Evolutionary conservation across 169 alveolate species (phyloP), one percentile per base, ranked within the genome.

Genomic region (Cryptosporidium sp.): DNA sequence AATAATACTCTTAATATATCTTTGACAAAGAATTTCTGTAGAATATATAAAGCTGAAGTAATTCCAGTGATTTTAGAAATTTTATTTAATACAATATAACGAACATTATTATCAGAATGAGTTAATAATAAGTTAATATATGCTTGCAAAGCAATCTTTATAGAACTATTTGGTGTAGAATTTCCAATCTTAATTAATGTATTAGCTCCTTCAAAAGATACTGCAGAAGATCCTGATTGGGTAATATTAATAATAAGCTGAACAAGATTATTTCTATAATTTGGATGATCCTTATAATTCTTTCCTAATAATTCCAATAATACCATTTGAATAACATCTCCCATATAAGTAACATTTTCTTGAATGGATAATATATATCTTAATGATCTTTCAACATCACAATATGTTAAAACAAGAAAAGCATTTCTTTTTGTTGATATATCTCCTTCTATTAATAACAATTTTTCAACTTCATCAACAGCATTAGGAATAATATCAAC

Each of bases 391-490:
- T 94, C 95, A 70, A 93, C 94, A 65, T 94, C 94, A 60, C 97
- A 93, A 69, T 95, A 95, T 68, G 94, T 95, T 58, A 95, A 85
- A 14, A 97, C 87, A 65, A 95, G 92, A 85, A 96, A 96, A 0
- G 98, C 98, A 91, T 96, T 96, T 85, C 99, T 95, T 75, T 95
- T 94, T 21, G 98, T 96, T n/a, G 97, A 94, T 58, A 96, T 86
- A 92, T 97, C 99, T 62, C 96, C 96, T 89, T 97, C 94, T 72
- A 86, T 73, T 80, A 91, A 75, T 12, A 92, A 91, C 5, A 93
- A 70, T 42, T 91, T 75, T 65, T 92, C 95, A 26, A 93, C 73
- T 42, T 91, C 94, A 48, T 96, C 97, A 39, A 92, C 93, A 9
- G 97, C 95, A 68, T 94, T 96, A 18, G 97, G 97, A 9, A 96